Evolutionary conservation across 139 green algal species (phyloP).

Genomic region (Yamagishiella unicocca): DNA sequence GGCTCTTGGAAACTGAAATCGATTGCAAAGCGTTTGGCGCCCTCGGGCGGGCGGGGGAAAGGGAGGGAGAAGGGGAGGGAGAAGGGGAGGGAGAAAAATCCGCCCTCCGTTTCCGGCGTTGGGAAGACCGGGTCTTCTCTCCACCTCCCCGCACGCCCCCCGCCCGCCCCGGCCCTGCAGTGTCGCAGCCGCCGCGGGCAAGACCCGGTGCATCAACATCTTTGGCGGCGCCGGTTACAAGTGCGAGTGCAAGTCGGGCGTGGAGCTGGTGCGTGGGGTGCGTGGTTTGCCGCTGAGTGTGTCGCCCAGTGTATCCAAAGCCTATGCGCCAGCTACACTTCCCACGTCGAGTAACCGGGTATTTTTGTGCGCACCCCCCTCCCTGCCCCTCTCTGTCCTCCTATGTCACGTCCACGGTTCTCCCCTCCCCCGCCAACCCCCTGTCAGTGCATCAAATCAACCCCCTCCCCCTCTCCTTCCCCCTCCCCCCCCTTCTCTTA

Average conservation of each 20-base stretch:
- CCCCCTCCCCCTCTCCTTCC: background rate
- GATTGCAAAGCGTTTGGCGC: background rate
- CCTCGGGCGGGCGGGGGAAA: no score
- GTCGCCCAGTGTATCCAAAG: background rate
- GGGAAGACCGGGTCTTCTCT: background rate
- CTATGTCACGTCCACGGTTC: background rate
- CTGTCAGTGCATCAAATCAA: background rate
- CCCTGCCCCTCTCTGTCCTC: background rate
- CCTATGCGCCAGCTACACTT: background rate
- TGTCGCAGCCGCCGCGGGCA: background rate
- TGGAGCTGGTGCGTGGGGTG: background rate
- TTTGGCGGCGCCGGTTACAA: conserved; percentile 83
- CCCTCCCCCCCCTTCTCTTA: background rate
- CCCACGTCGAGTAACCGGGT: background rate
- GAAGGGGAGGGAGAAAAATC: background rate
- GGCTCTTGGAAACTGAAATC: background rate
- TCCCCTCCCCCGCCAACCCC: no score
- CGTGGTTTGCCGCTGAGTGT: conserved; percentile 45
- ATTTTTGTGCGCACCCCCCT: background rate
- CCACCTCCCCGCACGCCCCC: background rate
- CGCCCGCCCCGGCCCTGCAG: background rate
- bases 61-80: no score
- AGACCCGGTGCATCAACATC: conserved; percentile 84
- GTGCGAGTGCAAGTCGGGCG: conserved; percentile 83
- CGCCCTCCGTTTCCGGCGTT: background rate